phyloP scores from a whole-genome alignment of 441 rosid genomes.

The Adansonia gregorii region DNA sequence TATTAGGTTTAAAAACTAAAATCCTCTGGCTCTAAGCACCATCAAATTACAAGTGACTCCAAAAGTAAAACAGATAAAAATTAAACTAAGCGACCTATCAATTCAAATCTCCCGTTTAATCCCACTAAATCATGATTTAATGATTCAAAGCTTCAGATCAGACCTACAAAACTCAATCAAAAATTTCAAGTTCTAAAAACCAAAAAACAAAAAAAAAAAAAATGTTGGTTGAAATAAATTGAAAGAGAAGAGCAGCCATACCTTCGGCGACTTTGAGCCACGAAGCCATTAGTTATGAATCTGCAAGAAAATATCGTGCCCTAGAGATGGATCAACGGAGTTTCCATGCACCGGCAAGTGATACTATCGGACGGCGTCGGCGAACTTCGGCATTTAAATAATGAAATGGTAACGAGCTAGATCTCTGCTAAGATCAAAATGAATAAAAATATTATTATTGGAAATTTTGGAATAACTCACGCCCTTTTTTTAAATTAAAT shows the following conservation, averaged over 20 bases:
- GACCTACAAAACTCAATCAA: conserved; percentile 2
- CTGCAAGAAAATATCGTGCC: conserved; percentile 33
- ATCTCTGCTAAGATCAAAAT: not conserved
- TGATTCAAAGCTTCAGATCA: conserved; percentile 21
- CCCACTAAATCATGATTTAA: not conserved
- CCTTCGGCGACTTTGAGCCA: conserved; percentile 99
- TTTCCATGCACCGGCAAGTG: conserved; percentile 44
- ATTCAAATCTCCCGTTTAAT: conserved; percentile 8
- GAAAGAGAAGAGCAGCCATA: conserved; percentile 30
- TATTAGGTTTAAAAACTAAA: not conserved
- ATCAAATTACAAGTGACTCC: not conserved
- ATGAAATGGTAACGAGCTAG: not conserved
- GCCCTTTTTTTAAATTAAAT: not conserved
- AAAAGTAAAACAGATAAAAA: not conserved
- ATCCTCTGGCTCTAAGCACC: not conserved
- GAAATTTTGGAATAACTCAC: no score
- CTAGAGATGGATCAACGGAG: conserved; percentile 40
- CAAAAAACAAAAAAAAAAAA: not conserved
- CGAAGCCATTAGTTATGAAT: conserved; percentile 68
- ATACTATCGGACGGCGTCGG: conserved; percentile 19
- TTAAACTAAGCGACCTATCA: not conserved
- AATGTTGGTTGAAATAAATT: conserved; percentile 22
- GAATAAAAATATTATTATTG: no score
- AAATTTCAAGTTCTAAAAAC: not conserved
- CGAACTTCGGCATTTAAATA: not conserved